phyloP scores from a whole-genome alignment of 164 flowering plant species.

The Magnolia officinalis region DNA sequence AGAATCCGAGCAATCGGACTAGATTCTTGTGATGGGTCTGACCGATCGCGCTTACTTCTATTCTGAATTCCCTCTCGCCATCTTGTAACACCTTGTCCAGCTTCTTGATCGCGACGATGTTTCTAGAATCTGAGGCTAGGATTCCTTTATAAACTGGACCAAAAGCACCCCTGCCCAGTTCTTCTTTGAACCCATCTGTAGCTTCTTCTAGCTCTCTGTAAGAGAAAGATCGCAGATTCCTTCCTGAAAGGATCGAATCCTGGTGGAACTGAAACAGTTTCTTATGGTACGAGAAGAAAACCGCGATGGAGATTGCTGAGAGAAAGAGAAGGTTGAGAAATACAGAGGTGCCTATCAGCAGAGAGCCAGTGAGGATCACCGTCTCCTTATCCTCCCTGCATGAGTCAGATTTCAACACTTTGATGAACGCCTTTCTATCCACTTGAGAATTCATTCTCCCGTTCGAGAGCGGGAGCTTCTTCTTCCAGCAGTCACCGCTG shows the following conservation, averaged over 20 bases:
- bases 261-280: not conserved
- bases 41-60: slow-evolving; percentile 16
- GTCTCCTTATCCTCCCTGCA: slow-evolving; percentile 11
- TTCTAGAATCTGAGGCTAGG: not conserved
- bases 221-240: slow-evolving; percentile 3
- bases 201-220: slow-evolving; percentile 17
- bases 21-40: slow-evolving; percentile 20
- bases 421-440: slow-evolving; percentile 28
- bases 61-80: slow-evolving; percentile 14
- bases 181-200: slow-evolving; percentile 21
- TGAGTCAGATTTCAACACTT: slow-evolving; percentile 10
- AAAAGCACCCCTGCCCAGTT: slow-evolving; percentile 20
- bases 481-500: slow-evolving; percentile 40
- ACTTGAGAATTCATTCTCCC: slow-evolving; percentile 20
- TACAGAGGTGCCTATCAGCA: slow-evolving; percentile 36
- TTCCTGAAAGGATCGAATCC: not conserved
- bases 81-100: slow-evolving; percentile 9
- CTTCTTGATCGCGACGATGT: slow-evolving; percentile 15
- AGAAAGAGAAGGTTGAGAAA: slow-evolving; percentile 24
- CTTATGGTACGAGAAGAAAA: not conserved
- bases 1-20: slow-evolving; percentile 16
- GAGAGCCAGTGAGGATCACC: slow-evolving; percentile 17
- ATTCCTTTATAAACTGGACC: slow-evolving; percentile 18
- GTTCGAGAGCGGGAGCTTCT: slow-evolving; percentile 35
- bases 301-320: not conserved